These are phyloP conservation scores for Sporopachydermia lactativora DNA, from an alignment of 805 yeast genomes.

Conservation along the genomic window DNA sequence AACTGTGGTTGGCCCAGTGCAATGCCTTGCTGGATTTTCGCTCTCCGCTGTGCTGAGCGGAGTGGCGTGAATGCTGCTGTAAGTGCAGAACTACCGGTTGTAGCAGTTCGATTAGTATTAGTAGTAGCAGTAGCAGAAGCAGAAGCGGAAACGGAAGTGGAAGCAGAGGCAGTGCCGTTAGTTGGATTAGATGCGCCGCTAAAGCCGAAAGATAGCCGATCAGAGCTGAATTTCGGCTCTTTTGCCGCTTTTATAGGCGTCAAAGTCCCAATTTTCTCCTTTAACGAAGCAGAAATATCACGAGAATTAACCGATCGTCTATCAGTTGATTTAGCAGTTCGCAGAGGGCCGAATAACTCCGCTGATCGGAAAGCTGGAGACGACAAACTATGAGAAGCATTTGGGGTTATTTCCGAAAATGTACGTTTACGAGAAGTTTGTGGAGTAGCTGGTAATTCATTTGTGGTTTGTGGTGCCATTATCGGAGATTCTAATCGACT, in stretches of 20 bases:
- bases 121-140: too few species aligned
- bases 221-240: neutral
- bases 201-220: neutral
- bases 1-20: too few species aligned
- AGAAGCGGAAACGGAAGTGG: too few species aligned
- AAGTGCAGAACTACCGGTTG: slow-evolving; percentile 3
- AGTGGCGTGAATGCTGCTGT: slow-evolving; percentile 5
- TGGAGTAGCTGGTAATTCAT: neutral
- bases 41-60: slow-evolving; percentile 4
- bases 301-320: neutral
- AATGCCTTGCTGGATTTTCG: slow-evolving; percentile 1
- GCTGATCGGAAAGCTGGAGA: neutral
- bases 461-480: too few species aligned
- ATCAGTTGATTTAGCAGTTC: neutral
- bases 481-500: neutral
- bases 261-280: slow-evolving; percentile 5
- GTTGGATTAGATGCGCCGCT: too few species aligned
- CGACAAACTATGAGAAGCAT: neutral
- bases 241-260: slow-evolving; percentile 7
- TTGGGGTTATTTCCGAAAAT: neutral
- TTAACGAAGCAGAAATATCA: neutral
- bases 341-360: neutral
- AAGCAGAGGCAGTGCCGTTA: too few species aligned
- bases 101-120: slow-evolving; percentile 1
- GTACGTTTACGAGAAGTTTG: neutral